These are phyloP conservation scores for Pelargonium australe DNA, from an alignment of 441 rosid genomes.

Conservation along the genomic window DNA sequence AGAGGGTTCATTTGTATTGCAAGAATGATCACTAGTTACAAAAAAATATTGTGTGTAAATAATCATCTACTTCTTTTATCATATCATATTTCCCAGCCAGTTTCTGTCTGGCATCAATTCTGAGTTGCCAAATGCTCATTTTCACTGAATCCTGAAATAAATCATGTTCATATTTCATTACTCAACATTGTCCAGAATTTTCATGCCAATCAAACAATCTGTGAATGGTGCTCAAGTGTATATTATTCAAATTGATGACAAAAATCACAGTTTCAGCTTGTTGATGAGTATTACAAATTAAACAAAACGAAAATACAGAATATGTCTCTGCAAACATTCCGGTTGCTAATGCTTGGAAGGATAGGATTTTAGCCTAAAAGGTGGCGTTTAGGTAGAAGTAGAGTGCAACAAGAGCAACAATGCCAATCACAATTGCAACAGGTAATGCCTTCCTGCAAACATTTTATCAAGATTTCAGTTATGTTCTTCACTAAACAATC, in stretches of 20 bases:
- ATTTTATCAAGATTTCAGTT: no score
- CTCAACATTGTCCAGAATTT: no score
- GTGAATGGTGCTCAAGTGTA: neutral
- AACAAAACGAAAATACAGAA: neutral
- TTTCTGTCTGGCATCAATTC: neutral
- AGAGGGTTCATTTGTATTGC: constrained; percentile 75
- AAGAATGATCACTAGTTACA: constrained; percentile 36
- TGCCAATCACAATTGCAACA: constrained; percentile 57
- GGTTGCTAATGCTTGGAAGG: no score
- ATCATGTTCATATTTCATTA: no score
- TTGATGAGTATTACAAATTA: neutral
- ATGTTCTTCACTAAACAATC: neutral
- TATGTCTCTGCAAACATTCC: neutral
- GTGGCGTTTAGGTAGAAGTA: constrained; percentile 65
- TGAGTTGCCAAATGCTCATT: neutral
- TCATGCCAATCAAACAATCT: neutral
- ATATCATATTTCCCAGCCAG: neutral
- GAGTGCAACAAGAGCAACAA: constrained; percentile 55
- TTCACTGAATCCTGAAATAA: no score
- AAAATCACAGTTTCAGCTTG: neutral
- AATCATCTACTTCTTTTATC: constrained; percentile 1
- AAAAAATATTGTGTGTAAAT: constrained; percentile 15
- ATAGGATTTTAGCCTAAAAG: constrained; percentile 23
- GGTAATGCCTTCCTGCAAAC: constrained; percentile 65
- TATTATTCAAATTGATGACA: neutral